These are phyloP conservation scores for Kluyveromyces siamensis DNA, from an alignment of 805 yeast genomes.

Conservation along the genomic window DNA sequence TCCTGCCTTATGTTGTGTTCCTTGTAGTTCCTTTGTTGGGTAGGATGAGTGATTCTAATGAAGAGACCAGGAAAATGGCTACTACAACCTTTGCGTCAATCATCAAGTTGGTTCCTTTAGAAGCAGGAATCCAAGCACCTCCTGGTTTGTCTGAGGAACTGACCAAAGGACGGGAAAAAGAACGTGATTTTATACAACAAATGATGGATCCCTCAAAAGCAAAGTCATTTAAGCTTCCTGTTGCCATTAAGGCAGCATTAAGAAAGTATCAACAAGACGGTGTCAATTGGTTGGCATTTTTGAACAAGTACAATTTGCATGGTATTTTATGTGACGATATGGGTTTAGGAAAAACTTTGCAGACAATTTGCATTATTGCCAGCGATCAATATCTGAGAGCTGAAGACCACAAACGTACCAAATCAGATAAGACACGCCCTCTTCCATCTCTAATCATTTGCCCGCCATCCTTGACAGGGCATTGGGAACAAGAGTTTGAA, in stretches of 20 bases:
- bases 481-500: conserved; percentile 93
- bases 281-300: conserved; percentile 93
- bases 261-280: conserved; percentile 98
- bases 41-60: conserved; percentile 92
- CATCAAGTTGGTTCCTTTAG: conserved; percentile 90
- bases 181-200: conserved; percentile 88
- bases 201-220: conserved; percentile 97
- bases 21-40: conserved; percentile 94
- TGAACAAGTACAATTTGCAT: conserved; percentile 89
- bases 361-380: conserved; percentile 93
- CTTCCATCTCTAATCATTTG: conserved; percentile 84
- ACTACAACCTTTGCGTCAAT: conserved; percentile 96
- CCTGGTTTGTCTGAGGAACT: conserved; percentile 79
- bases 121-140: conserved; percentile 96
- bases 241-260: conserved; percentile 83
- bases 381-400: conserved; percentile 87
- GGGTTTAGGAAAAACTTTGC: conserved; percentile 97
- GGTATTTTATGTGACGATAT: conserved; percentile 98
- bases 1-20: conserved; percentile 90
- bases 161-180: conserved; percentile 82
- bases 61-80: conserved; percentile 79
- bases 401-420: conserved; percentile 52
- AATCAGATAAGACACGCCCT: conserved; percentile 56
- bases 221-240: conserved; percentile 80
- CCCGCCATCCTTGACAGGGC: conserved; percentile 97